These are phyloP conservation scores for Suzukiozyma palmioleophila DNA, from an alignment of 1,139 yeast species.

Conservation along the genomic window DNA sequence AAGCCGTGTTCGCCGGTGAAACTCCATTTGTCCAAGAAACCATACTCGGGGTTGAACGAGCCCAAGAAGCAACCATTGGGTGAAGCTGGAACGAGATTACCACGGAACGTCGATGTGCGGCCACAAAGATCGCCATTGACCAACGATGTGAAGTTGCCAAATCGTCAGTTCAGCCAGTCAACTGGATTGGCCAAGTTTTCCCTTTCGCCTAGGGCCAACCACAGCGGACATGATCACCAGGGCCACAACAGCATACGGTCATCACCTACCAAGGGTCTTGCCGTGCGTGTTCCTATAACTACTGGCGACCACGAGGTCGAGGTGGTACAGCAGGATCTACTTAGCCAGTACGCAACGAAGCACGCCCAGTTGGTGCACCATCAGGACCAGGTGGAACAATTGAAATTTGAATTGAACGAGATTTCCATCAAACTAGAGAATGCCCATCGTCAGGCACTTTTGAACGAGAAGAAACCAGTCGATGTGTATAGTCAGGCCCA, in stretches of 20 bases:
- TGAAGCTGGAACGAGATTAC: no score
- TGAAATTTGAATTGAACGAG: slow-evolving; percentile 27
- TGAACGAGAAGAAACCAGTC: slow-evolving; percentile 3
- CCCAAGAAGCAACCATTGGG: no score
- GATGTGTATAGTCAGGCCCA: slow-evolving; percentile 10
- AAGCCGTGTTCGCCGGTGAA: no score
- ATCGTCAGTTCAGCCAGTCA: slow-evolving; percentile 11
- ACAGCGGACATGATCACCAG: no score
- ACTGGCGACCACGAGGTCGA: slow-evolving; percentile 2
- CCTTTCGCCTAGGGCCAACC: slow-evolving; percentile 7
- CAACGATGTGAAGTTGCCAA: not conserved
- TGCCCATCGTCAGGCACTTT: slow-evolving; percentile 8
- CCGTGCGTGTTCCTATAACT: slow-evolving; percentile 13
- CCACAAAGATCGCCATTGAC: no score
- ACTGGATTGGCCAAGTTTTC: slow-evolving; percentile 19
- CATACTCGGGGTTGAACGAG: no score
- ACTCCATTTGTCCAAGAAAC: no score
- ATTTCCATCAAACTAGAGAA: slow-evolving; percentile 18
- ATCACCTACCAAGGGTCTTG: slow-evolving; percentile 11
- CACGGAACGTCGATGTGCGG: no score
- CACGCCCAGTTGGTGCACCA: slow-evolving; percentile 22
- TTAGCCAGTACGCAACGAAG: slow-evolving; percentile 15
- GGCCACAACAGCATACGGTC: no score
- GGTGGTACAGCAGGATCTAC: slow-evolving; percentile 10
- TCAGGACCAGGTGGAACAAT: slow-evolving; percentile 19